Evolutionary conservation across 148 eudicot species (phyloP), one percentile per base, ranked within the genome.

Genomic region (Dysphania ambrosioides): DNA sequence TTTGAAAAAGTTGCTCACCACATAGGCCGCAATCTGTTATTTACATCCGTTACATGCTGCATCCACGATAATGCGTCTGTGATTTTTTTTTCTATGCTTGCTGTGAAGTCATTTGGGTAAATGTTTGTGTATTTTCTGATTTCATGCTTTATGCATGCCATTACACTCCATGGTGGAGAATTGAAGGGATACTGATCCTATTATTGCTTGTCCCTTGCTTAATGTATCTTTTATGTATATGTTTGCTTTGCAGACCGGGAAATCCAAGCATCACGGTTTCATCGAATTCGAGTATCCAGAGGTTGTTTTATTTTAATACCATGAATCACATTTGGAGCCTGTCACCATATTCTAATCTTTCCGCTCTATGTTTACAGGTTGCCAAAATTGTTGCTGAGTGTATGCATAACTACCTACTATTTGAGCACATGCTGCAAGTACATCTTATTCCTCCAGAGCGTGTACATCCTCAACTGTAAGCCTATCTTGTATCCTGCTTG

Each of bases 211-310:
- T 38, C 24, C 29, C 10, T 74, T 23, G 35, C 42, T 41, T 71
- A 10, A 55, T 31, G 6, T 19, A 4, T 44, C n/a, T 30, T 68
- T 18, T 32, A 18, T 66, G 67, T 30, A 8, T 47, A 42, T 64
- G 12, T 8, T 23, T 83, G 61, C 49, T 83, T 80, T 67, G n/a
- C 90, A 94, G 98, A 94, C 98, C 0, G 98, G 96, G 74, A 90
- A 91, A 72, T 90, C 97, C 42, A 94, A 90, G 96, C 97, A 94
- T 80, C 90, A 86, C 82, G 98, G 98, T 56, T 94, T 92, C 85
- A 82, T 94, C 44, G 92, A 94, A 78, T 94, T 94, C 53, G 96
- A 87, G 81, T 94, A 89, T 56, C 92, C 98, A 67, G 98, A 92
- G 98, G 97, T 94, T 36, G 19, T 75, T n/a, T 34, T 35, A 36